Evolutionary conservation across 805 yeast genomes (phyloP).

Genomic region (Hanseniaspora lachancei): DNA sequence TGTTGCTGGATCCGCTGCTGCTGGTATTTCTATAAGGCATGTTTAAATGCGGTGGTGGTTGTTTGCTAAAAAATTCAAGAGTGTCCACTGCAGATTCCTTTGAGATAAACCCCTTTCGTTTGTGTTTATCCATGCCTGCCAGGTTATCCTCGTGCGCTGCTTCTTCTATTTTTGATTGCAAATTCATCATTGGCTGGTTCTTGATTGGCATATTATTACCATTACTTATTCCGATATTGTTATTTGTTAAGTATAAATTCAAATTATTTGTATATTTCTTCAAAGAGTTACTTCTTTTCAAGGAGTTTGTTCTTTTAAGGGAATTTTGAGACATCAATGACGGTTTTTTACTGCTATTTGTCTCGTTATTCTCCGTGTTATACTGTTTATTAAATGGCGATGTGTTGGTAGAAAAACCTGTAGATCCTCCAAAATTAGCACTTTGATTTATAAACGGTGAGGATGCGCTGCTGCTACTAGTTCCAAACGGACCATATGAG

Average conservation of each 20-base stretch:
- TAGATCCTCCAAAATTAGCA: background rate
- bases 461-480: background rate
- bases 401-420: background rate
- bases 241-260: background rate
- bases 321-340: background rate
- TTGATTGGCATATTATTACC: background rate
- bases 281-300: slow-evolving; percentile 8
- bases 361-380: background rate
- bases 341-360: background rate
- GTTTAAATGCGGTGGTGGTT: slow-evolving; percentile 4
- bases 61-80: slow-evolving; percentile 6
- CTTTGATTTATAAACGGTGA: slow-evolving; percentile 2
- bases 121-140: background rate
- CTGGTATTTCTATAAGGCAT: background rate
- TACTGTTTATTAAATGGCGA: slow-evolving; percentile 2
- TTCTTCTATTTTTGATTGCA: slow-evolving; percentile 1
- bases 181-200: background rate
- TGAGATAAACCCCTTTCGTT: background rate
- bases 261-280: slow-evolving; percentile 7
- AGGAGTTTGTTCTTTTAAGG: slow-evolving; percentile 1
- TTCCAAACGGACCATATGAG: background rate
- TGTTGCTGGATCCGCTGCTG: background rate
- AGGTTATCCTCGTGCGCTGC: background rate
- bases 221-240: background rate
- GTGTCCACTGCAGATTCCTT: background rate